Evolutionary conservation across 768 basidiomycete species (phyloP).

Genomic region (Boletus speciosus): DNA sequence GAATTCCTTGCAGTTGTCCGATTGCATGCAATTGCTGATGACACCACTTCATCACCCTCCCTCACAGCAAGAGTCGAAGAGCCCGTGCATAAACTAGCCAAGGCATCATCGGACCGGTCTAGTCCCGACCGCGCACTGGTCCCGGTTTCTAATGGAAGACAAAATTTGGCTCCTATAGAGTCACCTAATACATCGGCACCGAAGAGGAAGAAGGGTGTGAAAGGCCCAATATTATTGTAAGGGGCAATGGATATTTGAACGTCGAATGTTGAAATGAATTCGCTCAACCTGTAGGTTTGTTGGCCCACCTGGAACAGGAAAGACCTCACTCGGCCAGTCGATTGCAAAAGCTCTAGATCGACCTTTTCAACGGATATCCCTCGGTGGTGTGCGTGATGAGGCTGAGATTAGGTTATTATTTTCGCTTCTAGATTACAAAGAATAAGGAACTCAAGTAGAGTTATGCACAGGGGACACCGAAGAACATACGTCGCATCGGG

Average conservation of each 20-base stretch:
- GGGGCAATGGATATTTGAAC: slow-evolving; percentile 11
- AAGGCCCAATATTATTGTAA: slow-evolving; percentile 72
- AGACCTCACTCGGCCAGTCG: slow-evolving; percentile 88
- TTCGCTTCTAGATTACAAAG: slow-evolving; percentile 5
- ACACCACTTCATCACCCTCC: slow-evolving; percentile 2
- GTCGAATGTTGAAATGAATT: not conserved
- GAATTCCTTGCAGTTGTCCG: slow-evolving; percentile 90
- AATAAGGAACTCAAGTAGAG: slow-evolving; percentile 1
- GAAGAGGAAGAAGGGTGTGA: slow-evolving; percentile 42
- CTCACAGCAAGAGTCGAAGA: not conserved
- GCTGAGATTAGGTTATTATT: slow-evolving; percentile 59
- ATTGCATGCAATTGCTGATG: slow-evolving; percentile 37
- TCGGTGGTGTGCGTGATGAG: slow-evolving; percentile 92
- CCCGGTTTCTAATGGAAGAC: slow-evolving; percentile 12
- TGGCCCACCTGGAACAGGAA: slow-evolving; percentile 88
- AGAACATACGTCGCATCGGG: slow-evolving; percentile 92
- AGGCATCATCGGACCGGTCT: slow-evolving; percentile 18
- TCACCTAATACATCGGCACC: slow-evolving; percentile 1
- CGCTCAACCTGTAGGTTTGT: slow-evolving; percentile 54
- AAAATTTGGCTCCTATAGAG: slow-evolving; percentile 4
- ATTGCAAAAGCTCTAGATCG: slow-evolving; percentile 78
- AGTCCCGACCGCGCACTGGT: slow-evolving; percentile 23
- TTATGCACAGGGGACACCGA: slow-evolving; percentile 46
- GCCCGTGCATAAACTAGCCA: slow-evolving; percentile 18
- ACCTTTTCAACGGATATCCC: slow-evolving; percentile 88